Conservation (phyloP, 495 filamentous ascomycete genomes). For the Tuber magnatum region DNA sequence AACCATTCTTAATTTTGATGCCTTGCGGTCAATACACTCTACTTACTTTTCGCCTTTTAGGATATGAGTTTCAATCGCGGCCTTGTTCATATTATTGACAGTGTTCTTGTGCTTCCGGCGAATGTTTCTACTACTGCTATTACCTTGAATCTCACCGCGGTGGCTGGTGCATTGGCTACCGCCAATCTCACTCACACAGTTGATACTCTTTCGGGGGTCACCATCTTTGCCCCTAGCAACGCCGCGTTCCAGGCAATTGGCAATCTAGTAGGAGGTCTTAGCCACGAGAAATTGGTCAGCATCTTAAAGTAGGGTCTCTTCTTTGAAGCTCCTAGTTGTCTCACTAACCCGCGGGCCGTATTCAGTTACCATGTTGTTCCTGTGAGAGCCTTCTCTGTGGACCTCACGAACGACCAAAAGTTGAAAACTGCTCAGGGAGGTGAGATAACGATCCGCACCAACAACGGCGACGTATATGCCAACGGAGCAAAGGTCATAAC, state of each 20-base stretch:
- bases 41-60: slow-evolving; percentile 32
- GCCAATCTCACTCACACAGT: slow-evolving; percentile 46
- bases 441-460: slow-evolving; percentile 49
- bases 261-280: slow-evolving; percentile 47
- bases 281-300: slow-evolving; percentile 44
- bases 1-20: slow-evolving; percentile 30
- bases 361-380: slow-evolving; percentile 53
- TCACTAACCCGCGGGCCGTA: neutral
- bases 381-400: slow-evolving; percentile 50
- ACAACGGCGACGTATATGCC: slow-evolving; percentile 46
- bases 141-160: slow-evolving; percentile 51
- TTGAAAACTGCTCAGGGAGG: slow-evolving; percentile 46
- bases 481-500: slow-evolving; percentile 51
- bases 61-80: slow-evolving; percentile 58
- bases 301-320: slow-evolving; percentile 44
- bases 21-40: neutral
- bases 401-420: slow-evolving; percentile 46
- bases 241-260: slow-evolving; percentile 56
- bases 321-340: neutral
- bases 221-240: slow-evolving; percentile 58
- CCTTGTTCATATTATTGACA: slow-evolving; percentile 60
- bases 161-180: slow-evolving; percentile 51
- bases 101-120: slow-evolving; percentile 47
- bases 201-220: slow-evolving; percentile 48
- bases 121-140: slow-evolving; percentile 49